Evolutionary conservation across 257 asterid genomes (phyloP), one percentile per base, ranked within the genome.

Genomic region (Datura wrightii): DNA sequence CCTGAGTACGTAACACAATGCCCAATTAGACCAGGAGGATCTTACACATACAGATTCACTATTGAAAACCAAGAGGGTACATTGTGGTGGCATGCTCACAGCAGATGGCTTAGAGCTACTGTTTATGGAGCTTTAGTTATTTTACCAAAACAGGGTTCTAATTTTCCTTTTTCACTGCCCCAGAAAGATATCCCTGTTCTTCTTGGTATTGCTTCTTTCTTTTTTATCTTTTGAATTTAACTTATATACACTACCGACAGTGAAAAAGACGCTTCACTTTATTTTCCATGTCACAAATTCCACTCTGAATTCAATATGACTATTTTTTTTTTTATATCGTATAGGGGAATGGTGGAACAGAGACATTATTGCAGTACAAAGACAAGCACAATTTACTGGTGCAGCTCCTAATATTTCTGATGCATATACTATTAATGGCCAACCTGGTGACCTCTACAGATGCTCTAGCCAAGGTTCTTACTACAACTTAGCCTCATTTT

Each of bases 41-140:
- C 91, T 63, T 93, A 93, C 83, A 92, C 94, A 0, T 93, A 92
- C 83, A 90, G 94, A 19, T 93, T 85, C 91, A 88, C 87, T 10
- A 88, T 93, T 1, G 93, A 91, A 79, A 69, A 93, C 16, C 97
- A 93, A 50, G 97, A 91, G 66, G 97, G 97, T 24, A 92, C 97
- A 24, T 79, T 93, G 82, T 93, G 97, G 97, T 92, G 97, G 97
- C 97, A 93, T 62, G 97, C 97, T 58, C 97, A 93, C 19, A 93
- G 95, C 84, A 84, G 88, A 82, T 92, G 93, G 93, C 89, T 93
- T 37, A 83, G 97, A 83, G 95, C 95, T 31, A 93, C 97, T 3
- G 95, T 93, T 83, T 90, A 93, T 50, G 97, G 97, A 8, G 96
- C 97, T 1, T 86, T 93, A n/a, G 44, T 93, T 37, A 88, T 93